Evolutionary conservation across 148 eudicot species (phyloP), one percentile per base, ranked within the genome.

Genomic region (Heliamphora exappendiculata): DNA sequence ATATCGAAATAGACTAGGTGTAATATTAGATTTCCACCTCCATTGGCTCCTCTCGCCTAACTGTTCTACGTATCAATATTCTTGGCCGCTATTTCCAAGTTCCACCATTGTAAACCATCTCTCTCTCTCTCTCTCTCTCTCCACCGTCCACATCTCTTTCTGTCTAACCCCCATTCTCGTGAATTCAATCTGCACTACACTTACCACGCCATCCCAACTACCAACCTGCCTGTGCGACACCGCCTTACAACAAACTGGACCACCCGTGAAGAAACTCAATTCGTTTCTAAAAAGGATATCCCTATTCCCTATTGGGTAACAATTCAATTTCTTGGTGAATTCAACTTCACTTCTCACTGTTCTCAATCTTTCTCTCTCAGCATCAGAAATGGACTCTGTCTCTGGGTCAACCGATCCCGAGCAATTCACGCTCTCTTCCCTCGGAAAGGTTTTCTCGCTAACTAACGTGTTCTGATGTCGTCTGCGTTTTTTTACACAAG

Each of bases 301-400:
- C 10, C 5, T 42, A 6, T 6, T 6, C 10, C 47, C 47, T 42
- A 5, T 42, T n/a, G n/a, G n/a, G n/a, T n/a, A n/a, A n/a, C 47
- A 6, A 5, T 11, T 42, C 47, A 1, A 6, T 42, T 42, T 42
- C 5, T 42, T 42, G 47, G 47, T 5, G 1, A 42, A 42, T 42
- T 42, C 1, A 11, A 42, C 10, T n/a, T 20, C 9, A 29, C 3
- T 58, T 11, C 1, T 58, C 63, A n/a, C 34, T 29, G 26, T 59
- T 5, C 1, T 24, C 62, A 16, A 10, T 1, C 67, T 16, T 20
- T 7, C 13, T 3, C 64, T 22, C n/a, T 13, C 12, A 28, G 14
- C 0, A n/a, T 11, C 51, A 55, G 36, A 42, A 39, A 87, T 87
- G 90, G 85, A 85, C 53, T 72, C 89, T 42, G 67, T 79, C 53